These are phyloP conservation scores for Lachancea meyersii DNA, from an alignment of 805 yeast genomes.

Conservation along the genomic window DNA sequence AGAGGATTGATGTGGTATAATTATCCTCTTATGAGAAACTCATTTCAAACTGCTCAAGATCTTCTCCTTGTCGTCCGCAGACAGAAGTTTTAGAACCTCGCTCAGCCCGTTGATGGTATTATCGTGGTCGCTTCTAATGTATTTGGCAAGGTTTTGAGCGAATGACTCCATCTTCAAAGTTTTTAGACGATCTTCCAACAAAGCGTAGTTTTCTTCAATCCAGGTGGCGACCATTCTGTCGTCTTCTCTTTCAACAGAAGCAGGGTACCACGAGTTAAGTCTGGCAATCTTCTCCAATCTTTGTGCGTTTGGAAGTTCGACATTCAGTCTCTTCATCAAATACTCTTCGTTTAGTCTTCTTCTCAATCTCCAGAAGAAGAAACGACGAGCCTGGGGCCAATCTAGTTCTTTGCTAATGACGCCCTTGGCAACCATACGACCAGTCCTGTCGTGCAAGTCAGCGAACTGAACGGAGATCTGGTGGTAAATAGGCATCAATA, in stretches of 20 bases:
- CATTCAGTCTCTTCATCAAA: conserved; percentile 65
- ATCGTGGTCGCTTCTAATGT: conserved; percentile 50
- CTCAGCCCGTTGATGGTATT: conserved; percentile 49
- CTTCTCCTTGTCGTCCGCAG: conserved; percentile 49
- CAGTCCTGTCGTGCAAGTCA: conserved; percentile 94
- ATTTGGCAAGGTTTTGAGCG: conserved; percentile 56
- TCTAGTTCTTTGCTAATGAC: conserved; percentile 77
- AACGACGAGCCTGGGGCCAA: conserved; percentile 86
- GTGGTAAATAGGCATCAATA: conserved; percentile 77
- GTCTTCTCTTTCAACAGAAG: conserved; percentile 57
- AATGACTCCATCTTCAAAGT: conserved; percentile 60
- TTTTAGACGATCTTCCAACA: conserved; percentile 54
- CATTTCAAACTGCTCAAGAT: conserved; percentile 30
- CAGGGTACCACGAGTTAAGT: conserved; percentile 80
- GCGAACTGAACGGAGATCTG: conserved; percentile 95
- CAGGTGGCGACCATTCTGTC: conserved; percentile 77
- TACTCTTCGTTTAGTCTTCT: conserved; percentile 93
- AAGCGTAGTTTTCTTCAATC: conserved; percentile 72
- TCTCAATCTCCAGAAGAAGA: conserved; percentile 98
- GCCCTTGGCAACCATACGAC: conserved; percentile 95
- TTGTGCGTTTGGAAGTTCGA: conserved; percentile 50
- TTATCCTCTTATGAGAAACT: background rate
- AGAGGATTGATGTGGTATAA: background rate
- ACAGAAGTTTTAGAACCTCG: conserved; percentile 47
- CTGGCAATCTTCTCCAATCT: conserved; percentile 82